Conservation (phyloP, 495 filamentous ascomycete species). For the Penicillium waksmanii region DNA sequence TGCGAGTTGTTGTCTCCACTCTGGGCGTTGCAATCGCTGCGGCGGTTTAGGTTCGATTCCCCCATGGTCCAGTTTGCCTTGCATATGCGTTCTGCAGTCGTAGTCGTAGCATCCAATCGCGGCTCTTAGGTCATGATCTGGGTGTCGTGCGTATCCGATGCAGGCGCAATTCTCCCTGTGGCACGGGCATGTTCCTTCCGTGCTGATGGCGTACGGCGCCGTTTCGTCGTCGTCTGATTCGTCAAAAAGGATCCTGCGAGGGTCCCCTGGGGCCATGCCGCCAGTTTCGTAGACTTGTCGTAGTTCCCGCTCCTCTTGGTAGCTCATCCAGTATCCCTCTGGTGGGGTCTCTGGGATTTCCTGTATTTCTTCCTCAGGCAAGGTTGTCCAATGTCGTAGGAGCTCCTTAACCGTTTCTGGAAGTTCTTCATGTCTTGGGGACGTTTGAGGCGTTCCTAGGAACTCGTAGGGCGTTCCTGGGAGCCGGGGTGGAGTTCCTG, state of each 20-base stretch:
- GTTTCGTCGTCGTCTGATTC: background rate
- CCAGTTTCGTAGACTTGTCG: background rate
- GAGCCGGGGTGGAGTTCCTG: too few relatives aligned
- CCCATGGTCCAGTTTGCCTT: background rate
- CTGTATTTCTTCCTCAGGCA: too few relatives aligned
- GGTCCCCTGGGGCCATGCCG: background rate
- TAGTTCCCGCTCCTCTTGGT: background rate
- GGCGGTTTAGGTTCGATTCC: background rate
- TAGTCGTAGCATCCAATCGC: background rate
- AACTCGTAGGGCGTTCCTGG: background rate
- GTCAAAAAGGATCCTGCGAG: background rate
- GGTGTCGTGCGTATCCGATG: background rate
- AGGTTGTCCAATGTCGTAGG: too few relatives aligned
- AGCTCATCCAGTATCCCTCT: background rate
- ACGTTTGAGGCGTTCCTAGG: background rate
- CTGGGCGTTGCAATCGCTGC: background rate
- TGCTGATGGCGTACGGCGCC: background rate
- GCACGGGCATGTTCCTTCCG: background rate
- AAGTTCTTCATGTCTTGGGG: background rate
- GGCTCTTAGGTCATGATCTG: background rate
- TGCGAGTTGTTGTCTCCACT: background rate
- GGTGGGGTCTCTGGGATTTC: background rate
- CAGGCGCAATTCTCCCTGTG: background rate
- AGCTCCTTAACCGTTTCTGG: too few relatives aligned
- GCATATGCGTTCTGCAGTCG: background rate